phyloP scores from a whole-genome alignment of 495 filamentous ascomycete genomes.

The Letharia columbiana region DNA sequence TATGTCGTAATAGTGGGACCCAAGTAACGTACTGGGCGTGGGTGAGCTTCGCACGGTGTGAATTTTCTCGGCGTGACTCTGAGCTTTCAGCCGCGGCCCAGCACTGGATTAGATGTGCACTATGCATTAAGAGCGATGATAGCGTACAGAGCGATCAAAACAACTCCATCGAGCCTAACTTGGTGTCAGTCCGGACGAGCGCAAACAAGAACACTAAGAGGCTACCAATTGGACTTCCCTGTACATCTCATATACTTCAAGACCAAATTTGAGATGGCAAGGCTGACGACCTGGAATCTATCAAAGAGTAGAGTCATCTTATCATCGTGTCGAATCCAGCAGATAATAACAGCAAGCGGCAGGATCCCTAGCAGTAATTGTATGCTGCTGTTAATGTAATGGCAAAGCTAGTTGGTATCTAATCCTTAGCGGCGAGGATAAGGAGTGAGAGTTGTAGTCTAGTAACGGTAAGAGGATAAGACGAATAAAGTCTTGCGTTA shows the following conservation, averaged over 20 bases:
- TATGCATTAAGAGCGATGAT: slow-evolving; percentile 7
- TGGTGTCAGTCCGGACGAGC: background rate
- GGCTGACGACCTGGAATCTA: slow-evolving; percentile 8
- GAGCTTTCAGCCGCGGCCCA: background rate
- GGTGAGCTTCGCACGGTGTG: too few species aligned
- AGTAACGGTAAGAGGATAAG: slow-evolving; percentile 15
- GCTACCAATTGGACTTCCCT: slow-evolving; percentile 6
- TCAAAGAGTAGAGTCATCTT: slow-evolving; percentile 11
- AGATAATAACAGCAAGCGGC: slow-evolving; percentile 15
- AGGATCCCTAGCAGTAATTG: slow-evolving; percentile 13
- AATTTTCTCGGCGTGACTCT: too few species aligned
- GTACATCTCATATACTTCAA: background rate
- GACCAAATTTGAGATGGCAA: background rate
- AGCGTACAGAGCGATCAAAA: slow-evolving; percentile 4
- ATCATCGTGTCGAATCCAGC: slow-evolving; percentile 7
- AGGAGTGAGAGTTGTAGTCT: slow-evolving; percentile 11
- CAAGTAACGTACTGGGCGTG: too few species aligned
- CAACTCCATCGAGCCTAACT: slow-evolving; percentile 1
- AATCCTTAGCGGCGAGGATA: slow-evolving; percentile 10
- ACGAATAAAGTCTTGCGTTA: slow-evolving; percentile 9
- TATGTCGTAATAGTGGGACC: too few species aligned
- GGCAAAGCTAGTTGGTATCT: slow-evolving; percentile 6
- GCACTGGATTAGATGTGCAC: background rate
- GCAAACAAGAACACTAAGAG: background rate
- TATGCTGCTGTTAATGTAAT: slow-evolving; percentile 14